Base-by-base conservation (phyloP, 345 rosid species). In the thale cress (Arabidopsis thaliana) region DNA sequence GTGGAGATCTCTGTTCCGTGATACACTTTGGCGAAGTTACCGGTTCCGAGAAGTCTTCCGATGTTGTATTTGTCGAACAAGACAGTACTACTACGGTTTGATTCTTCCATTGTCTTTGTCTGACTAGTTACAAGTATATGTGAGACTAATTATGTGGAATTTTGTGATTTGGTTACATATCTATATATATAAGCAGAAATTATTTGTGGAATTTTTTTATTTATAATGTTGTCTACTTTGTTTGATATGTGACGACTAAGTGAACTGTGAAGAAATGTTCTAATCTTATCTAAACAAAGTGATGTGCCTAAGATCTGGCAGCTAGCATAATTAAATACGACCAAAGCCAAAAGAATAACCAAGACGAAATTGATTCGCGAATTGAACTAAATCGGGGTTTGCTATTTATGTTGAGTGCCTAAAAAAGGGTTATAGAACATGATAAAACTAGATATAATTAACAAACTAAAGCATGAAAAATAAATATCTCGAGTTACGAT, bases 21-120 rank as follows among this genome's bases (percentile, higher is more conserved):
- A 24, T 87, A 89, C 0, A 93, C 98, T 57, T 93, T 91, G 4
- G 97, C 97, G 76, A 93, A 91, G 55, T 89, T 85, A 1, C 98
- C 98, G 40, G 88, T 87, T 0, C 98, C 98, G 13, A 91, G 60
- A 2, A 93, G 23, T 69, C 79, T 74, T 33, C 93, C 97, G 79
- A 88, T 76, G 74, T 79, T 84, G 75, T 93, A 89, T 74, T 84
- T 89, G 49, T 87, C 89, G 32, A 91, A 87, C 41, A 93, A 23
- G 23, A 79, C 66, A 20, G 25, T 49, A 25, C 32, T 49, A 25
- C 32, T 28, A 28, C 56, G 72, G 32, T 75, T 80, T 4, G 73
- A 65, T 67, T 80, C 83, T 33, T 67, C 75, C 82, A 78, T 78
- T 66, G 72, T 77, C 20, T 71, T 61, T 37, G 51, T 62, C 57